phyloP scores from a whole-genome alignment of 345 rosid species.

The Stellera chamaejasme region DNA sequence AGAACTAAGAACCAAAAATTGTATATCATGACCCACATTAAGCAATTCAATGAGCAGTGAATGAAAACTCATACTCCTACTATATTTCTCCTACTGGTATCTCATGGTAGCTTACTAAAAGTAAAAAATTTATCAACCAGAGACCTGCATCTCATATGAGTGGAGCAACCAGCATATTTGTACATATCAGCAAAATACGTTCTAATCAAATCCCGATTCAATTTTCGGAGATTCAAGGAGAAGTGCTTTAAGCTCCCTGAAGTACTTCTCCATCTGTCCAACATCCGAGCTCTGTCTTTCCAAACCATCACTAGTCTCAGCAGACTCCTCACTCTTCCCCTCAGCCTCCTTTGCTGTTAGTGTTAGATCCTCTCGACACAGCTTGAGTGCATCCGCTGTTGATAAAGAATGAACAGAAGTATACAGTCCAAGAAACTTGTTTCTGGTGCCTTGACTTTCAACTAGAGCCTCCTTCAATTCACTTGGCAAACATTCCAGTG shows the following conservation, averaged over 20 bases:
- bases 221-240: slow-evolving; percentile 39
- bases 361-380: slow-evolving; percentile 31
- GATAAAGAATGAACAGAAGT: slow-evolving; percentile 40
- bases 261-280: slow-evolving; percentile 25
- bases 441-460: slow-evolving; percentile 37
- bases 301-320: slow-evolving; percentile 16
- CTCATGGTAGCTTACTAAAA: too few relatives aligned
- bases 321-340: slow-evolving; percentile 18
- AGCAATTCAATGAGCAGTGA: not conserved
- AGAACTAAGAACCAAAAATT: not conserved
- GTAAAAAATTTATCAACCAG: too few relatives aligned
- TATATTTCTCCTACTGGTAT: too few relatives aligned
- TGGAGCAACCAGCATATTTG: too few relatives aligned
- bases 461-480: slow-evolving; percentile 41
- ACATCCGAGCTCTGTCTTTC: slow-evolving; percentile 18
- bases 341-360: slow-evolving; percentile 23
- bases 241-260: slow-evolving; percentile 43
- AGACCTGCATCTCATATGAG: too few relatives aligned
- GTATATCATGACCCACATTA: not conserved
- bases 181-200: too few relatives aligned
- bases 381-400: slow-evolving; percentile 41
- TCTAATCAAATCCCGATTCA: slow-evolving; percentile 3
- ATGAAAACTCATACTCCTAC: not conserved
- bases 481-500: slow-evolving; percentile 47
- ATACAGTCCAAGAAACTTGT: slow-evolving; percentile 30